Evolutionary conservation across 805 yeast species (phyloP), one percentile per base, ranked within the genome.

Genomic region (Lipomyces orientalis): DNA sequence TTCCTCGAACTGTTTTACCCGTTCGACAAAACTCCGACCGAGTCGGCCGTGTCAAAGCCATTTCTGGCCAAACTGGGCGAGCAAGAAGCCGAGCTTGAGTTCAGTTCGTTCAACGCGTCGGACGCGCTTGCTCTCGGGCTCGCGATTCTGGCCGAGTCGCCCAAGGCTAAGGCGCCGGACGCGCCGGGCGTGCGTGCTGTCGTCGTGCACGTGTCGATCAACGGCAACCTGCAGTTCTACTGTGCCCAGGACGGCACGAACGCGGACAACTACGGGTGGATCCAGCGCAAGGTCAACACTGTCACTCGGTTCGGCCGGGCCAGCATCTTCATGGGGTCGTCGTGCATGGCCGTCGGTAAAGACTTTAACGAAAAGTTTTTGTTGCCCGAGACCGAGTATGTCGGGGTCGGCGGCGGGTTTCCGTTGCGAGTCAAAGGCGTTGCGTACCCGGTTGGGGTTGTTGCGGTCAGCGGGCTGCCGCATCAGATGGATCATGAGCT

Each of bases 301-400:
- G 72, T 69, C 58, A 61, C 34, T n/a, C 71, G 72, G 16, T 69
- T 66, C 54, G 70, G 70, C 25, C 68, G 64, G n/a, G 10, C 66
- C 5, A 58, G 65, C 4, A 31, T 67, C 22, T 61, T 61, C 39
- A 54, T 58, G 64, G 70, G 68, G 16, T 54, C 56, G n/a, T 19
- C 58, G 39, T 49, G 55, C 37, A 29, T 55, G 37, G 37, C 56
- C 19, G 67, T 64, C 4, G 19, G 43, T 8, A 8, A 43, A 4
- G 6, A 52, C 14, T 58, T 61, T 43, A 59, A 54, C 54, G 61
- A 61, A 8, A 39, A 61, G 16, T 64, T 54, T 57, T 25, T 37
- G 16, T 43, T 67, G 33, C 52, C 68, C 12, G 34, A 37, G 10
- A 34, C 61, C 22, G 70, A 64, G 16, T 62, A 33, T 34, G 58